These are phyloP conservation scores for Phytophthora hibernalis DNA, from an alignment of 352 stramenopile species.

Conservation along the genomic window DNA sequence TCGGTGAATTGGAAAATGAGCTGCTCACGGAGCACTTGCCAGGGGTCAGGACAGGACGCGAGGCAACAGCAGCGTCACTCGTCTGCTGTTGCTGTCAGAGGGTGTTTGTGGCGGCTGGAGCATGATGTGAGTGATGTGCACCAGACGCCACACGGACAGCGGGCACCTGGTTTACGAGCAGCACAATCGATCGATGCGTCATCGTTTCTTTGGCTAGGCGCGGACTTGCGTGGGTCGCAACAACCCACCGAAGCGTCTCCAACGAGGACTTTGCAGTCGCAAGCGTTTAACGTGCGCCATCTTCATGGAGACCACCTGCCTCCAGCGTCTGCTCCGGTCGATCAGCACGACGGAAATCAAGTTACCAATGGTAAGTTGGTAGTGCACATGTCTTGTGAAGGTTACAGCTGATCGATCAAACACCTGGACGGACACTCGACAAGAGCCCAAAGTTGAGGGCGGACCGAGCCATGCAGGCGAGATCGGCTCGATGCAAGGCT, in stretches of 20 bases:
- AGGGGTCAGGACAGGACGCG: not conserved
- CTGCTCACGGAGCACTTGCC: not conserved
- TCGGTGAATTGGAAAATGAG: conserved; percentile 36
- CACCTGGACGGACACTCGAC: conserved; percentile 1
- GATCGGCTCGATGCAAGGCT: not conserved
- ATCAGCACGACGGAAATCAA: conserved; percentile 19
- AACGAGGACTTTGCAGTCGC: conserved; percentile 24
- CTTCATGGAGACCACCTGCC: conserved; percentile 16
- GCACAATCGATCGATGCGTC: conserved; percentile 25
- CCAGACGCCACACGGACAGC: conserved; percentile 27
- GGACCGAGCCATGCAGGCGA: conserved; percentile 18
- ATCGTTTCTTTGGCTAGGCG: conserved; percentile 25
- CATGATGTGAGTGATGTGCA: conserved; percentile 23
- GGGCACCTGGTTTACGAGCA: conserved; percentile 30
- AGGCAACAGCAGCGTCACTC: conserved; percentile 10
- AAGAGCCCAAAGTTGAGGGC: too few relatives aligned
- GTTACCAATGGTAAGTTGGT: too few relatives aligned
- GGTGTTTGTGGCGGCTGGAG: conserved; percentile 1
- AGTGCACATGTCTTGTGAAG: not conserved
- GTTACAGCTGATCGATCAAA: not conserved
- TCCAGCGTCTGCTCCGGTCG: conserved; percentile 21
- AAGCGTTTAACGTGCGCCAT: conserved; percentile 27
- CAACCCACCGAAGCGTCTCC: not conserved
- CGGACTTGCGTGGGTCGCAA: not conserved
- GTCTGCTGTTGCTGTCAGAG: conserved; percentile 7